phyloP scores from a whole-genome alignment of 139 green algal genomes.

The Chlamydomonas asymmetrica region DNA sequence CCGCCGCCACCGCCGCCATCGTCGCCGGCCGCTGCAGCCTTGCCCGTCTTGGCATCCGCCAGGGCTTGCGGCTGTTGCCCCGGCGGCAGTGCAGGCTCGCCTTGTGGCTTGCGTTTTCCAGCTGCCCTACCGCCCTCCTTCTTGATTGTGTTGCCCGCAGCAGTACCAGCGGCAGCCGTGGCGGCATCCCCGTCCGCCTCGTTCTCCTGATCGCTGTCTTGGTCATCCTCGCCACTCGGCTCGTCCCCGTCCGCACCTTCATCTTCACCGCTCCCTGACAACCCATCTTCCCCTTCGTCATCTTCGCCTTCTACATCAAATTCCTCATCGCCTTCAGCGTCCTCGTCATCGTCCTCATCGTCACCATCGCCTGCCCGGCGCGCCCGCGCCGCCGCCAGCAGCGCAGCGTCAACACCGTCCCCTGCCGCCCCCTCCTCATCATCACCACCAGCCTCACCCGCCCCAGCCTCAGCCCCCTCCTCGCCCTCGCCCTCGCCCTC shows the following conservation, averaged over 20 bases:
- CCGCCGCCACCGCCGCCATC: background rate
- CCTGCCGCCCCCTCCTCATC: constrained; percentile 4
- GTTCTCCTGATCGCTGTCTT: background rate
- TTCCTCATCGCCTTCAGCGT: constrained; percentile 17
- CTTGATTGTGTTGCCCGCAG: background rate
- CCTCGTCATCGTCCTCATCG: background rate
- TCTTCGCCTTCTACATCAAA: background rate
- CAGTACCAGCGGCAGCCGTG: background rate
- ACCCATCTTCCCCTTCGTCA: background rate
- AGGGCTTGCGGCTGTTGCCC: background rate
- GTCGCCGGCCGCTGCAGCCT: background rate
- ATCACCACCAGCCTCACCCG: background rate
- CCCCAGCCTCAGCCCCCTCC: constrained; percentile 8
- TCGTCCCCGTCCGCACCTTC: background rate
- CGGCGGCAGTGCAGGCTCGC: background rate
- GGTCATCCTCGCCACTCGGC: background rate
- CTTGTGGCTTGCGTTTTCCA: background rate
- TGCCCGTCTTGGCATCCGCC: background rate
- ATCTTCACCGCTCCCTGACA: background rate
- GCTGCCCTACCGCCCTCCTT: constrained; percentile 2
- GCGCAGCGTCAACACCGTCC: background rate
- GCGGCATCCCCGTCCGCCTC: background rate
- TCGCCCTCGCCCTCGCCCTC: constrained; percentile 3
- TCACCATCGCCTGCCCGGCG: background rate
- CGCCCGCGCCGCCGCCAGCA: background rate